Evolutionary conservation across 768 basidiomycete genomes (phyloP).

Genomic region (Boletus rubropictus): DNA sequence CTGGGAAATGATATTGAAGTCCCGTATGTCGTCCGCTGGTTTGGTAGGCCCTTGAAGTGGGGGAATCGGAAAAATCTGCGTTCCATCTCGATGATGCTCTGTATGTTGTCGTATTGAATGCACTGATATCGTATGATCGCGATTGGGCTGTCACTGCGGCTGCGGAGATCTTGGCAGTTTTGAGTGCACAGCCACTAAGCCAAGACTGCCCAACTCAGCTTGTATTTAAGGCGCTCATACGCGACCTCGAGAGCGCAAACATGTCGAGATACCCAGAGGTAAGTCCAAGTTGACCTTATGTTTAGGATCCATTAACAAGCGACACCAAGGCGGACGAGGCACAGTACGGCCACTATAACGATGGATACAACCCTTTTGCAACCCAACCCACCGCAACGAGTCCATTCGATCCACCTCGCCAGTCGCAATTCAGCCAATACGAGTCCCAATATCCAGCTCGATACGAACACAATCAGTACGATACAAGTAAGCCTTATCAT

Average conservation of each 20-base stretch:
- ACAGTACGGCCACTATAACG: conserved; percentile 59
- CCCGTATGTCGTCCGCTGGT: not conserved
- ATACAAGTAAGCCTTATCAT: conserved; percentile 31
- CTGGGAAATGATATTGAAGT: not conserved
- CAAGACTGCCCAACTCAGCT: not conserved
- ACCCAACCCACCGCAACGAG: conserved; percentile 27
- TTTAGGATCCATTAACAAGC: not conserved
- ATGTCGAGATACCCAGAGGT: conserved; percentile 43
- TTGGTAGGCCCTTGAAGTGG: not conserved
- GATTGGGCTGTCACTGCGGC: not conserved
- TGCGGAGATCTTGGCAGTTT: not conserved
- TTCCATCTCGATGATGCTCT: not conserved
- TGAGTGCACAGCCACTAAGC: conserved; percentile 10
- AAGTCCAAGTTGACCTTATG: conserved; percentile 9
- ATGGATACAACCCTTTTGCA: conserved; percentile 54
- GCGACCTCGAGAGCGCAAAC: conserved; percentile 3
- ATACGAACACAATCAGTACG: conserved; percentile 33
- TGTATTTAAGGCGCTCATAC: conserved; percentile 5
- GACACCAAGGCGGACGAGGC: conserved; percentile 55
- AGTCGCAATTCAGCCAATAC: conserved; percentile 29
- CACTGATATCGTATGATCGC: too few species aligned
- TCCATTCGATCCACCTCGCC: conserved; percentile 37
- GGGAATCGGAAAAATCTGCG: not conserved
- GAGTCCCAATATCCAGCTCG: conserved; percentile 26
- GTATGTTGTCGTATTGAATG: not conserved